Conservation (phyloP, 495 filamentous ascomycete genomes). For the Chaetomidium leptoderma region DNA sequence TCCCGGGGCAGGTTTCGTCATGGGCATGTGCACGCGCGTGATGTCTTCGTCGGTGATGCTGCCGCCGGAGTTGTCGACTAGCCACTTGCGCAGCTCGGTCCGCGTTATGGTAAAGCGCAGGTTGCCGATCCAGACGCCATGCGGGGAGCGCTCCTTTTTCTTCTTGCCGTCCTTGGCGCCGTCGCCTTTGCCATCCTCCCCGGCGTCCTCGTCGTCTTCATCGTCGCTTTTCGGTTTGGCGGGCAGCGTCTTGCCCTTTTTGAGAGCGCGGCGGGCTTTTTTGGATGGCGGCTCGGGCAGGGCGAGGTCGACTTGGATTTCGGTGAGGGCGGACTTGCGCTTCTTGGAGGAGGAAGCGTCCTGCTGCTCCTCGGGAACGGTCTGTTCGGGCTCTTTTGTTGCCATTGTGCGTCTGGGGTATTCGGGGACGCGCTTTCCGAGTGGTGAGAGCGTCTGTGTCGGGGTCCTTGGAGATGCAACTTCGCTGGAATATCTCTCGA, state of each 20-base stretch:
- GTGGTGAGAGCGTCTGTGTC: not conserved
- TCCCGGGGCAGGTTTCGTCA: constrained; percentile 32
- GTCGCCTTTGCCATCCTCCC: not conserved
- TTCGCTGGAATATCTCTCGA: too few relatives aligned
- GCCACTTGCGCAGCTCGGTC: constrained; percentile 66
- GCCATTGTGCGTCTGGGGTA: constrained; percentile 2
- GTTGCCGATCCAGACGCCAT: constrained; percentile 96
- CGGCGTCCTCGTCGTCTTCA: constrained; percentile 26
- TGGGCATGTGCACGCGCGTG: constrained; percentile 78
- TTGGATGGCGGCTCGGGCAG: constrained; percentile 92
- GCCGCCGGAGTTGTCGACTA: constrained; percentile 61
- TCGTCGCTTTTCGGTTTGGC: constrained; percentile 41
- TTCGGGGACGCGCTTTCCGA: not conserved
- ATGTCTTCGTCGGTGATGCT: constrained; percentile 64
- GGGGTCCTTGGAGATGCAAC: not conserved
- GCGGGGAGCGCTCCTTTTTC: constrained; percentile 62
- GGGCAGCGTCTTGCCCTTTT: constrained; percentile 61
- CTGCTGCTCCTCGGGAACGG: constrained; percentile 7
- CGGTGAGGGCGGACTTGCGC: constrained; percentile 67
- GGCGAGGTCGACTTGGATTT: constrained; percentile 84
- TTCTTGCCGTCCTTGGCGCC: constrained; percentile 29
- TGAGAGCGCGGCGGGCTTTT: constrained; percentile 75
- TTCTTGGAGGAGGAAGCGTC: constrained; percentile 45
- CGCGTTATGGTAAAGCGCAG: constrained; percentile 73
- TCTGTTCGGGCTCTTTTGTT: constrained; percentile 16